Evolutionary conservation across 441 rosid species (phyloP).

Genomic region (Corymbia calophylla): DNA sequence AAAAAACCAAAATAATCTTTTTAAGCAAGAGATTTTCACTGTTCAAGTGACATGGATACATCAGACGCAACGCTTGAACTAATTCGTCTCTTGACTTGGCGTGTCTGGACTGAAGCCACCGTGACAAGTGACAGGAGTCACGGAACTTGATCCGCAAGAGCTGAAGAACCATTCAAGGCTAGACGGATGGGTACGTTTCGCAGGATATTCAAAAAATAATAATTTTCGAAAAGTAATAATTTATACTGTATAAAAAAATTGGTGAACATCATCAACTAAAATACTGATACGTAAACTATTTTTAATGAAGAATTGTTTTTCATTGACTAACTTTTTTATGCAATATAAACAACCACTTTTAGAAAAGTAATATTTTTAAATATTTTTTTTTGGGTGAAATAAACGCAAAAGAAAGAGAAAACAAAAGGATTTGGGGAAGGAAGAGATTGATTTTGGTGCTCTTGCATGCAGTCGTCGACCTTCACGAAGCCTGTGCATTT

Average conservation of each 20-base stretch:
- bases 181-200: too few relatives aligned
- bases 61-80: not conserved
- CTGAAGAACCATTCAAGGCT: not conserved
- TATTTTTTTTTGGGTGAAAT: rapidly evolving
- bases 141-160: not conserved
- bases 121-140: not conserved
- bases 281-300: rapidly evolving
- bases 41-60: not conserved
- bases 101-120: not conserved
- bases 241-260: too few relatives aligned
- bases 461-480: not conserved
- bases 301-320: rapidly evolving
- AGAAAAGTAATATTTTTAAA: not conserved
- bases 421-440: not conserved
- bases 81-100: not conserved
- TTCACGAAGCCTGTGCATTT: not conserved
- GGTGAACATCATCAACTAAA: rapidly evolving
- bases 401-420: not conserved
- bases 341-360: rapidly evolving
- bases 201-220: not conserved
- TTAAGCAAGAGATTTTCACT: not conserved
- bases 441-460: not conserved
- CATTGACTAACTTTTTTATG: not conserved
- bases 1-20: not conserved
- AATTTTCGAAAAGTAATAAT: not conserved